phyloP scores from a whole-genome alignment of 2,329 filamentous ascomycete genomes.

The Colletotrichum gloeosporioides region DNA sequence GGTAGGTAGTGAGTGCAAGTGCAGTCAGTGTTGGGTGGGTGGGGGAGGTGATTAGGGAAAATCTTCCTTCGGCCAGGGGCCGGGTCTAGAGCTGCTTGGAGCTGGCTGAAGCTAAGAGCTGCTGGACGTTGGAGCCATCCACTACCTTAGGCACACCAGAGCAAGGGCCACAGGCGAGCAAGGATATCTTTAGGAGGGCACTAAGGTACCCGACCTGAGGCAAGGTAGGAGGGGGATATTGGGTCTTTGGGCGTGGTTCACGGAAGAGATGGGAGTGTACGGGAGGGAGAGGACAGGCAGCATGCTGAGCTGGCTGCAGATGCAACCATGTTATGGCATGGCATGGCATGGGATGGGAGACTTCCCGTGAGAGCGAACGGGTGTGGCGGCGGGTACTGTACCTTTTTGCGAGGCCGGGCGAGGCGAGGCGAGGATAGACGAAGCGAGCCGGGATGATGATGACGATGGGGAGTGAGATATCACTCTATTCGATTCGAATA shows the following conservation, averaged over 20 bases:
- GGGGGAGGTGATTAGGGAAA: conserved; percentile 10
- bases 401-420: neutral
- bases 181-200: neutral
- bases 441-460: neutral
- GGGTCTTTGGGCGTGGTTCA: neutral
- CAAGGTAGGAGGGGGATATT: neutral
- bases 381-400: neutral
- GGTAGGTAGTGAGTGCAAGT: neutral
- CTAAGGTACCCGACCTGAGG: neutral
- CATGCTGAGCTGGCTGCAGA: neutral
- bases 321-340: neutral
- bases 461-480: neutral
- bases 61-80: neutral
- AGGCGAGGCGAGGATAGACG: neutral
- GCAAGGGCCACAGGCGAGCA: neutral
- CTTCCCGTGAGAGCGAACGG: neutral
- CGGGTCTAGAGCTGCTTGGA: neutral
- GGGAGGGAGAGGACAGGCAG: neutral
- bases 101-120: neutral
- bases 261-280: neutral
- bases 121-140: neutral
- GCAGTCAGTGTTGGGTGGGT: neutral
- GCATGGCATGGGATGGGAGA: neutral
- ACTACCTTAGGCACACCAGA: neutral
- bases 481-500: neutral